phyloP scores from a whole-genome alignment of 2,329 filamentous ascomycete species.

The Cadophora malorum region DNA sequence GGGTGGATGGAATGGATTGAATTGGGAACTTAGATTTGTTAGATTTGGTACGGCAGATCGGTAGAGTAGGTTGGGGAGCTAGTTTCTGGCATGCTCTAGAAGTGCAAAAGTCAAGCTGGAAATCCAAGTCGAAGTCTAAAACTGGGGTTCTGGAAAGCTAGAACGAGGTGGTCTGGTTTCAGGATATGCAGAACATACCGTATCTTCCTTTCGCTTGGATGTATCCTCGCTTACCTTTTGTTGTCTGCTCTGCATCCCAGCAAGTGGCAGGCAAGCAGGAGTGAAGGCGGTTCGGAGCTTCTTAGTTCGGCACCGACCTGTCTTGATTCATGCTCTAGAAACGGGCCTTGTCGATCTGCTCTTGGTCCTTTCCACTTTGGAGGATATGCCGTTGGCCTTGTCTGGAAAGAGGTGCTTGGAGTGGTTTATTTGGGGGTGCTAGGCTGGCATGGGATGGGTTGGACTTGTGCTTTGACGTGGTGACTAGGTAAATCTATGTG shows the following conservation, averaged over 20 bases:
- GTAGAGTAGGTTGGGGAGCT: neutral
- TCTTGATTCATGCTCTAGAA: constrained; percentile 9
- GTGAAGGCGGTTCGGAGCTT: neutral
- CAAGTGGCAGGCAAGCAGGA: neutral
- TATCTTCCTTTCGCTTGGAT: neutral
- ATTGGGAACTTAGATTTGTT: neutral
- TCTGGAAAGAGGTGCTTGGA: neutral
- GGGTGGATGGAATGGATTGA: neutral
- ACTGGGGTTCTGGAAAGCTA: neutral
- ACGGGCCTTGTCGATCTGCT: constrained; percentile 4
- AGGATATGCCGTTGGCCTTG: neutral
- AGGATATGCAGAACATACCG: constrained; percentile 14
- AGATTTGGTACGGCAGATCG: neutral
- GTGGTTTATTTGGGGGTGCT: neutral
- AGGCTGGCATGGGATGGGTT: constrained; percentile 5
- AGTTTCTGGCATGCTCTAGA: neutral
- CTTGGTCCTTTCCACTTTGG: constrained; percentile 1
- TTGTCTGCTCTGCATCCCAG: neutral
- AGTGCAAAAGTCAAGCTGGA: neutral
- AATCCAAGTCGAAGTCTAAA: too few relatives aligned
- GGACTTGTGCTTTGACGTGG: constrained; percentile 7
- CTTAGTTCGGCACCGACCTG: neutral
- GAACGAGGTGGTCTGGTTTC: constrained; percentile 3
- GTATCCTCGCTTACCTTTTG: neutral
- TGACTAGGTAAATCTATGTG: neutral